Evolutionary conservation across 768 basidiomycete species (phyloP), one percentile per base, ranked within the genome.

Genomic region (Tricholoma flavovirens): DNA sequence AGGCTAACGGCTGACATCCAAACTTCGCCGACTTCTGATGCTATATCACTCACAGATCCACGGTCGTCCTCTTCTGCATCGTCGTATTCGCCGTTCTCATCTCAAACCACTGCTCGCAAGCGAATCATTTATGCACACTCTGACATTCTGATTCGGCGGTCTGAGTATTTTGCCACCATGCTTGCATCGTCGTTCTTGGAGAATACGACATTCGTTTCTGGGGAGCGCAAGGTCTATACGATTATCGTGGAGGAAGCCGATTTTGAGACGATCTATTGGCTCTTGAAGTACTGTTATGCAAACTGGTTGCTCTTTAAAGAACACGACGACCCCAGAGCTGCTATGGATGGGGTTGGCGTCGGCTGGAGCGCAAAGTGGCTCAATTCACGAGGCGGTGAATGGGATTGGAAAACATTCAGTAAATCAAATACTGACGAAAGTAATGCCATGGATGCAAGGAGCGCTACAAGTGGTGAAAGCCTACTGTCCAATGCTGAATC

Each of bases 141-240:
- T 6, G 87, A 89, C 61, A 87, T 92, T 51, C 77, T 91, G 19
- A 82, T 72, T 49, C 77, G 80, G 10, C 75, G 88, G n/a, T 87
- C 87, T 12, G 88, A 90, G 58, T 91, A 90, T 63, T 90, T 90
- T 61, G 77, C 82, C 4, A 87, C 85, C 0, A 86, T 90, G 81
- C 76, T 91, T 10, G 71, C 79, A 19, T 88, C 87, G 0, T 76
- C 83, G 0, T 92, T 90, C 63, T 68, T 81, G n/a, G 88, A 90
- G 68, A 83, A 71, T 51, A 49, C 69, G 1, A 62, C 71, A 22
- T 46, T 69, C 30, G 30, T 67, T 8, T 68, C 71, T 2, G 80
- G 77, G 21, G 81, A 83, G 61, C 72, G 84, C 56, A 83, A 85
- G 62, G 60, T 83, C 0, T 80, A 83, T 64, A 86, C 81, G 1